Evolutionary conservation across 2,329 filamentous ascomycete genomes (phyloP), one percentile per base, ranked within the genome.

Genomic region (Fusarium poae): DNA sequence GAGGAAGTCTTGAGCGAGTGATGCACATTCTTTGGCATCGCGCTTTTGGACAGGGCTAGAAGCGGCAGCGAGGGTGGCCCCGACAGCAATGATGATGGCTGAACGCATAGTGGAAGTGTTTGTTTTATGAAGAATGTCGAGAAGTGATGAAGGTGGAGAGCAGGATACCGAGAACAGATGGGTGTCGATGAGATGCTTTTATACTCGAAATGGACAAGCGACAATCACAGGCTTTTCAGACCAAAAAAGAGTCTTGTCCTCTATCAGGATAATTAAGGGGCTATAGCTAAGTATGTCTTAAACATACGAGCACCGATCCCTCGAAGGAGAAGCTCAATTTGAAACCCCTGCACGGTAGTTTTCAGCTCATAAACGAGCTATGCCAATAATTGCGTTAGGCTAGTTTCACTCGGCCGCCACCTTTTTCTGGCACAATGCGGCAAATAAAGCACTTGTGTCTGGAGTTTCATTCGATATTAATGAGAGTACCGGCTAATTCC

Each of bases 21-120:
- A 68, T 7, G 44, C 42, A 57, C 72, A 74, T 39, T 65, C 62
- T n/a, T 65, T n/a, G 3, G 51, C 23, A 45, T 72, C 68, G 20
- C 71, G 71, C 49, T 73, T 62, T 5, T 65, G 42, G 32, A 73
- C 61, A 32, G 57, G 57, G 43, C 52, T 29, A 8, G 45, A 30
- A 27, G 62, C 58, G n/a, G 70, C 57, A 44, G 48, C 67, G 16
- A 60, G 34, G 16, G 55, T 54, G 23, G 51, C 57, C 32, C 56
- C 67, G 37, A 43, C 43, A 40, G 60, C 18, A 45, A 72, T 54
- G 35, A 72, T 42, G 18, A 65, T 46, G 20, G 60, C 60, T 42
- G 60, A 65, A 21, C 60, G 62, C 62, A 65, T 65, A 12, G 1
- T 60, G 60, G 48, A 40, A 11, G 12, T 15, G n/a, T 20, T 44